These are phyloP conservation scores for Ustulina deusta DNA, from an alignment of 2,329 filamentous ascomycete genomes.

Conservation along the genomic window DNA sequence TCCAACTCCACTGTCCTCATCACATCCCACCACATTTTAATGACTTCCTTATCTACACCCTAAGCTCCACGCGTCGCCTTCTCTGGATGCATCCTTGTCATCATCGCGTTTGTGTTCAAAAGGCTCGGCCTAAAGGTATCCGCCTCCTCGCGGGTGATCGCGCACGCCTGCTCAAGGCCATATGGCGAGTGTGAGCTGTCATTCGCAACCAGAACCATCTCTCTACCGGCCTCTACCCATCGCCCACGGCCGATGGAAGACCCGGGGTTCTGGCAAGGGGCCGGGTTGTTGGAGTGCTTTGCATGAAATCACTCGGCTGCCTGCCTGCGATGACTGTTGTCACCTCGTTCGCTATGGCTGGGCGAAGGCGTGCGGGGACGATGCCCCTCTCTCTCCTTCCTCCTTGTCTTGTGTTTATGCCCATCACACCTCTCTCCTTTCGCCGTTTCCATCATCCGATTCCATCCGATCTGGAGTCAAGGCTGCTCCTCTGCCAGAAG, in stretches of 20 bases:
- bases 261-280: conserved; percentile 41
- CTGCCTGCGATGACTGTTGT: conserved; percentile 38
- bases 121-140: conserved; percentile 36
- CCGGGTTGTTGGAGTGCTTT: conserved; percentile 27
- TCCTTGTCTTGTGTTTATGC: conserved; percentile 21
- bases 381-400: conserved; percentile 21
- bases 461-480: conserved; percentile 37
- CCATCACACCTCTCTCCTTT: neutral
- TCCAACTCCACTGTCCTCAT: neutral
- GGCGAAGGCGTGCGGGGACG: conserved; percentile 41
- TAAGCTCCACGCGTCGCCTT: conserved; percentile 15
- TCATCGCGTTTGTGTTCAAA: conserved; percentile 17
- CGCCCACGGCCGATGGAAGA: conserved; percentile 41
- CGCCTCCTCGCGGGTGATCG: conserved; percentile 39
- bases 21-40: conserved; percentile 8
- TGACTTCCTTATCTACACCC: conserved; percentile 14
- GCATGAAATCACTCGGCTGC: conserved; percentile 26
- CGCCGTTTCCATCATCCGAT: conserved; percentile 8
- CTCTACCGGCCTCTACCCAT: conserved; percentile 41
- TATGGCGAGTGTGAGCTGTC: conserved; percentile 37
- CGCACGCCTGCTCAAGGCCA: conserved; percentile 41
- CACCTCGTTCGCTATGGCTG: conserved; percentile 40
- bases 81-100: conserved; percentile 21
- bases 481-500: conserved; percentile 42
- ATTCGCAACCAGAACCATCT: conserved; percentile 39